Evolutionary conservation across 2,329 filamentous ascomycete species (phyloP).

Genomic region (Sporothrix protearum): DNA sequence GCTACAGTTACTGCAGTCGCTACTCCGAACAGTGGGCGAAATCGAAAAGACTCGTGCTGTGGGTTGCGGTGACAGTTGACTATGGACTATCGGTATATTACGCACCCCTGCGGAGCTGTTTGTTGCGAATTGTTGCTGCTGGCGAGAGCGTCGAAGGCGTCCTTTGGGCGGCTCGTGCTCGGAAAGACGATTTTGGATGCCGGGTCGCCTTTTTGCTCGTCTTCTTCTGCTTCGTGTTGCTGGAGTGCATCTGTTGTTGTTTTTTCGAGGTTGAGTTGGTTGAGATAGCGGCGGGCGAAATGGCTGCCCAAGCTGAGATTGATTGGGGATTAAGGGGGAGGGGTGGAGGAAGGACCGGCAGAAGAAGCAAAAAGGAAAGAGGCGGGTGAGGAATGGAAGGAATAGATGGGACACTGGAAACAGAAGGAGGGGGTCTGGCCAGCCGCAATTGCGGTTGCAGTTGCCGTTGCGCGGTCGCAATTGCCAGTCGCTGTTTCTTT

Average conservation of each 20-base stretch:
- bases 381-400: neutral
- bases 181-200: neutral
- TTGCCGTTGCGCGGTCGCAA: neutral
- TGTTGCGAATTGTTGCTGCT: neutral
- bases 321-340: slow-evolving; percentile 12
- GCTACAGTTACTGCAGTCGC: neutral
- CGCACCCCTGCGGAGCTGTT: neutral
- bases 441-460: slow-evolving; percentile 17
- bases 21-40: neutral
- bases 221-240: neutral
- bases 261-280: slow-evolving; percentile 3
- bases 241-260: neutral
- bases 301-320: slow-evolving; percentile 23
- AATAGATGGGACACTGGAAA: slow-evolving; percentile 1
- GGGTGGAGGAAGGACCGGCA: slow-evolving; percentile 1
- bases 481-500: too few species aligned
- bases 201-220: neutral
- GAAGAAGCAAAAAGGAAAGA: neutral
- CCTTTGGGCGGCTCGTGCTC: neutral
- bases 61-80: neutral
- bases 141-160: neutral
- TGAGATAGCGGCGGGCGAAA: neutral
- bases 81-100: neutral
- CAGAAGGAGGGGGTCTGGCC: slow-evolving; percentile 1
- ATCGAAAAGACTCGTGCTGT: neutral